Evolutionary conservation across 129 eudicot genomes (phyloP).

Genomic region (Lonicera japonica): DNA sequence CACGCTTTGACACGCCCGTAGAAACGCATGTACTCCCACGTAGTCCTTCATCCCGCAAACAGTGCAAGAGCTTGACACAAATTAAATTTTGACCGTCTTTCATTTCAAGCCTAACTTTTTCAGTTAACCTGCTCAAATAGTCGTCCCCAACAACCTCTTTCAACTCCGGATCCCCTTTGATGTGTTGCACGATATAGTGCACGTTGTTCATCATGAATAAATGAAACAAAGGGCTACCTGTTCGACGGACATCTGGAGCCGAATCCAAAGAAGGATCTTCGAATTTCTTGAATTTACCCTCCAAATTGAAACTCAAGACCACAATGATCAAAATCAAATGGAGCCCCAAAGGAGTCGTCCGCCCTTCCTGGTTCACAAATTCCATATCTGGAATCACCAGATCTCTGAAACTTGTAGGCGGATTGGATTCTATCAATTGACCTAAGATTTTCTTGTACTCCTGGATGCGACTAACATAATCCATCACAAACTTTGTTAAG

Average conservation of each 20-base stretch:
- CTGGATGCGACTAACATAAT: constrained; percentile 2
- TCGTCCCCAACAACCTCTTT: constrained; percentile 16
- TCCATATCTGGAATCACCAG: not conserved
- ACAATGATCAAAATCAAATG: constrained; percentile 32
- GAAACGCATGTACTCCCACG: constrained; percentile 1
- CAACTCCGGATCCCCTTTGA: constrained; percentile 14
- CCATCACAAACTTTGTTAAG: constrained; percentile 22
- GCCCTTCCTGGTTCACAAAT: not conserved
- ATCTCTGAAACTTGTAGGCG: constrained; percentile 9
- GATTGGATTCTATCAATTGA: constrained; percentile 13
- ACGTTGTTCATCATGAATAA: constrained; percentile 36
- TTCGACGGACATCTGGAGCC: not conserved
- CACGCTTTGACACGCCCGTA: constrained; percentile 11
- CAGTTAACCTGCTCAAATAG: constrained; percentile 5
- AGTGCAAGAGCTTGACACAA: constrained; percentile 9
- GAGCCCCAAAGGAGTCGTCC: constrained; percentile 13
- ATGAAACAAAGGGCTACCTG: constrained; percentile 2
- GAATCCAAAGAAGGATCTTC: constrained; percentile 1
- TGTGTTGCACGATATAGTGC: constrained; percentile 16
- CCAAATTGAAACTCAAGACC: constrained; percentile 16
- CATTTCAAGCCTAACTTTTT: not conserved
- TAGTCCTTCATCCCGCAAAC: constrained; percentile 25
- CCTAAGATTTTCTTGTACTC: constrained; percentile 16
- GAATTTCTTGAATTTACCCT: constrained; percentile 10
- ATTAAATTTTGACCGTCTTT: not conserved